Base-by-base conservation (phyloP, 805 yeast genomes). In the Metschnikowia borealis region DNA sequence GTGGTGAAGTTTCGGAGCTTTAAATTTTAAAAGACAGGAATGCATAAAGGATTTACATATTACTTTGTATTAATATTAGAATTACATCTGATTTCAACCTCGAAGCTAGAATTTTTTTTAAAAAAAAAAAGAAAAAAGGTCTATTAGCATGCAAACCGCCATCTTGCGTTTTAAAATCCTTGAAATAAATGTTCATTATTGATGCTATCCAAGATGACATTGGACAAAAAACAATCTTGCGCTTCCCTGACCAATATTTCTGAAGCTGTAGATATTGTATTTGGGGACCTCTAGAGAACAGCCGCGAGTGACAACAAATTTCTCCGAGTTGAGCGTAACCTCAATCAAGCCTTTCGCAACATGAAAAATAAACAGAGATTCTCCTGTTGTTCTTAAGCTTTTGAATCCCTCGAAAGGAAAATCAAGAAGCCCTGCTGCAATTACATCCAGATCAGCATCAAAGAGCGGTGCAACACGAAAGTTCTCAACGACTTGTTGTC, bases 281-380 rank as follows among this genome's bases (percentile, higher is more conserved):
- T 85, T 79, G 0, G 97, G 97, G 5, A 91, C 77, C 59, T 86
- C 87, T 59, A 90, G 84, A 4, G 92, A 80, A 47, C 96, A 85
- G 1, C 96, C 96, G 49, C 76, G 71, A 0, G 80, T 75, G 6
- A 84, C 85, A 3, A 82, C 67, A 62, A 90, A 87, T 20, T 70
- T 74, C 18, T 74, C 75, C 5, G 79, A 80, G 17, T 81, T 78
- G 3, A 90, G 55, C 1, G 82, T 79, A 2, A 87, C 91, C 59
- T 87, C 88, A 7, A 88, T 62, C 2, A 77, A 57, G 0, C 97
- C 97, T 37, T 75, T 70, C 4, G 86, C 77, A 39, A 90, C 89
- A 62, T 83, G 86, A 62, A 90, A 90, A 26, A 84, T 82, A 59
- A 86, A 83, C 55, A 84, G 78, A 2, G 87, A 83, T 50, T 82